Evolutionary conservation across 2,329 filamentous ascomycete species (phyloP).

Genomic region (Botrytis tulipae): DNA sequence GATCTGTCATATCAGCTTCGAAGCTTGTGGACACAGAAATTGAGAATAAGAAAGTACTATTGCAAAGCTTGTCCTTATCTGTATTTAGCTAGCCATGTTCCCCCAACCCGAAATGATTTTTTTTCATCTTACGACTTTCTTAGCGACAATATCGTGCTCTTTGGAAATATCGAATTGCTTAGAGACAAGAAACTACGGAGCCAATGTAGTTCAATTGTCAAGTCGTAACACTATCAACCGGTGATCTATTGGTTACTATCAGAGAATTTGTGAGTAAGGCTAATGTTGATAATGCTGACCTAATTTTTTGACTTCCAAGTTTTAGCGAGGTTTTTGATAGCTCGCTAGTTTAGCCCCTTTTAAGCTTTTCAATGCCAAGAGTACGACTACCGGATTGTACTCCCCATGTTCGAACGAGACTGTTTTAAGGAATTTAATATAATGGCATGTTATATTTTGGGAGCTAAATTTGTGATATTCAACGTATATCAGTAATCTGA

Average conservation of each 20-base stretch:
- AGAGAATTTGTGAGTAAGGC: background rate
- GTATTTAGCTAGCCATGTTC: no score
- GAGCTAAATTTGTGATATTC: rapidly evolving
- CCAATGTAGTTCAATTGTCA: background rate
- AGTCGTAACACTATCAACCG: rapidly evolving
- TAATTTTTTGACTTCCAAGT: background rate
- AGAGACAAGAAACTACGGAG: background rate
- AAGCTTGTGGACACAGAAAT: background rate
- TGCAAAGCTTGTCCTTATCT: background rate
- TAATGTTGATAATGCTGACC: background rate
- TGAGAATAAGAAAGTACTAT: no score
- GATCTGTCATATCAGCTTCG: background rate
- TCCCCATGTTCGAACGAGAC: background rate
- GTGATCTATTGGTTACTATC: background rate
- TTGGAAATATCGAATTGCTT: background rate
- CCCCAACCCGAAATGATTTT: background rate
- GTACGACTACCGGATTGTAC: background rate
- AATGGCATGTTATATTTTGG: rapidly evolving
- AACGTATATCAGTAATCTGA: background rate
- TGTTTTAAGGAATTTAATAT: background rate
- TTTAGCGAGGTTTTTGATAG: background rate
- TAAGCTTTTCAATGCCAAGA: background rate
- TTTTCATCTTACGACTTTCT: background rate
- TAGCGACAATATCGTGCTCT: background rate
- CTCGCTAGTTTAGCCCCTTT: constrained; percentile 12